A percentile compares a stretch with the other conserved stretches of the same genome.
These are phyloP conservation scores for Chaetomiaceae sp. DNA, from an alignment of 2,329 filamentous ascomycete species.

Conservation along the genomic window DNA sequence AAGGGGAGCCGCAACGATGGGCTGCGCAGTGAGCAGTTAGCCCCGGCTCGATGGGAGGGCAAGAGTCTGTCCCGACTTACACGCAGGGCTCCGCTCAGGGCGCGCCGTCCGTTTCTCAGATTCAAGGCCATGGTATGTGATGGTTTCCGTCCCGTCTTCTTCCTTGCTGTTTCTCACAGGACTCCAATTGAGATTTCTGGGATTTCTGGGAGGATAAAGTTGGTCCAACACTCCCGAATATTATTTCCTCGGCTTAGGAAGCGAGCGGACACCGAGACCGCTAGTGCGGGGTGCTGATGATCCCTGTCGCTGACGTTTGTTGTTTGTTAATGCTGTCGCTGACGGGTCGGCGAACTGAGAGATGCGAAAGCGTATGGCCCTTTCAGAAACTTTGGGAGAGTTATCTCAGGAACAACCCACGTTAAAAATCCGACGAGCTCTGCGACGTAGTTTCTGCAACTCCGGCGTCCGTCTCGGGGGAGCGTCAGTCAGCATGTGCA, in stretches of 20 bases:
- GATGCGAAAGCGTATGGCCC: too few relatives aligned
- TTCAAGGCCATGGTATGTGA: conserved; percentile 55
- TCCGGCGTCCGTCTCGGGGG: too few relatives aligned
- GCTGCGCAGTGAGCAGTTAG: neutral
- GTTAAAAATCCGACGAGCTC: too few relatives aligned
- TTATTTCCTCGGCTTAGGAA: conserved; percentile 12
- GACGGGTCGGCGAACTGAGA: too few relatives aligned
- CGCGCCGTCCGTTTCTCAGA: conserved; percentile 57
- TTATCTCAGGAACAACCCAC: neutral
- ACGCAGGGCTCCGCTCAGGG: conserved; percentile 59
- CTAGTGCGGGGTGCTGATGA: conserved; percentile 18
- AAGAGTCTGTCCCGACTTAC: conserved; percentile 40
- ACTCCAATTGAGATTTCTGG: neutral
- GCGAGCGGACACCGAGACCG: conserved; percentile 4
- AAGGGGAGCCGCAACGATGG: conserved; percentile 19
- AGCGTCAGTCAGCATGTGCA: conserved; percentile 1
- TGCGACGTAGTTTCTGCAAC: neutral
- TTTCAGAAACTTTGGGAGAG: neutral
- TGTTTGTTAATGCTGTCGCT: neutral
- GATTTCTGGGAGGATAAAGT: neutral
- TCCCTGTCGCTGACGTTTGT: conserved; percentile 5
- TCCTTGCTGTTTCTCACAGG: neutral
- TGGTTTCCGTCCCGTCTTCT: neutral
- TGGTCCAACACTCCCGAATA: neutral
- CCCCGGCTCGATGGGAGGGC: neutral